These are phyloP conservation scores for Pleochaeta shiraiana DNA, from an alignment of 2,329 filamentous ascomycete species.

Conservation along the genomic window DNA sequence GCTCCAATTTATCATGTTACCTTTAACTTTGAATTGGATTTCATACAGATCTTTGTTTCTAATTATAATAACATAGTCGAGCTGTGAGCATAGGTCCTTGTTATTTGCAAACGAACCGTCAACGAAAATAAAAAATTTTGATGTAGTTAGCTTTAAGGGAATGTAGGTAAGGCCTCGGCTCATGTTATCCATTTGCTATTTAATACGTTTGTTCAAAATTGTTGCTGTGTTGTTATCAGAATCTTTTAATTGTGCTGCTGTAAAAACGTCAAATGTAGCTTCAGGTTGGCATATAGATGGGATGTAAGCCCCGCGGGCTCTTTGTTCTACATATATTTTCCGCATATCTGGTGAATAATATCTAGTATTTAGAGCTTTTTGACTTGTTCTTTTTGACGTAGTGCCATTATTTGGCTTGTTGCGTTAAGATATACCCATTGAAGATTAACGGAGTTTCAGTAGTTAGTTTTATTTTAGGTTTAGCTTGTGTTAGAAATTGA, in stretches of 20 bases:
- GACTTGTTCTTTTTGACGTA: neutral
- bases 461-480: neutral
- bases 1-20: neutral
- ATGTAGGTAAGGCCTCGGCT: neutral
- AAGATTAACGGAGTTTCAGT: neutral
- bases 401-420: neutral
- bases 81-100: neutral
- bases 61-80: neutral
- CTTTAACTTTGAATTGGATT: neutral
- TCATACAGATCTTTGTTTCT: neutral
- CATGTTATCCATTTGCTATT: neutral
- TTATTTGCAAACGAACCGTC: neutral
- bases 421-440: neutral
- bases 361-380: neutral
- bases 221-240: neutral
- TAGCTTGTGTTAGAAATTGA: too few species aligned
- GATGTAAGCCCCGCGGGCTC: neutral
- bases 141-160: neutral
- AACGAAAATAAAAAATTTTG: neutral
- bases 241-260: neutral
- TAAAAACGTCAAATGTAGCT: neutral
- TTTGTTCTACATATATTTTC: neutral
- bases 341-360: neutral
- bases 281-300: constrained; percentile 4
- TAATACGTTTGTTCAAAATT: neutral